Evolutionary conservation across 768 basidiomycete species (phyloP), one percentile per base, ranked within the genome.

Genomic region (Mycena olivaceomarginata): DNA sequence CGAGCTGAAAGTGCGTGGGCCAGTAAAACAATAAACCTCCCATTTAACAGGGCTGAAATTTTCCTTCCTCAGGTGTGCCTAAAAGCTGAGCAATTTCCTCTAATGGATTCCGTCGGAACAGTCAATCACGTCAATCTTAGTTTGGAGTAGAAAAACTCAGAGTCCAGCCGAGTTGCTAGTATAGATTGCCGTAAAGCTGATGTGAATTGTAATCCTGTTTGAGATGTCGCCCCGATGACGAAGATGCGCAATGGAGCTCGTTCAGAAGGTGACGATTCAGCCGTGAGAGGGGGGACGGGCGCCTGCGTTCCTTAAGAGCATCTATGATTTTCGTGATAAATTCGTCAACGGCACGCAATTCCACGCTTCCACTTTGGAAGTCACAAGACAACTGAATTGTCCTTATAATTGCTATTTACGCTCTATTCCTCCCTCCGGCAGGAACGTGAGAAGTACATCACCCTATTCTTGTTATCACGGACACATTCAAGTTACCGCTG

Each of bases 211-310:
- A 31, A 31, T 31, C 31, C 31, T 31, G 31, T 31, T 31, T 31
- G 31, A 31, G 31, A 31, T 31, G 31, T 72, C 4, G 77, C 77
- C 2, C 76, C 76, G 9, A 77, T 67, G 25, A 77, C 31, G 39
- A 57, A 68, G 41, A 77, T 77, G 12, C 76, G 67, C 41, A 77
- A 57, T 2, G 74, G 63, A 46, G 64, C 22, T 9, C 16, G 20
- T 40, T 16, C 53, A 41, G 66, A 9, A 37, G 56, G 41, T 20
- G n/a, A 20, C 3, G 39, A 53, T 51, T 59, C 69, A 53, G 48
- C 31, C 70, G 64, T 72, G 31, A 31, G 13, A 12, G 68, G 41
- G 31, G 31, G 31, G 31, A 3, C 31, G 31, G 48, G 66, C 45
- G 25, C 45, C 15, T 4, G 4, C n/a, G 20, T 45, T 20, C 13